phyloP scores from a whole-genome alignment of 75 land plant genomes.

The Ceratopteris richardii region DNA sequence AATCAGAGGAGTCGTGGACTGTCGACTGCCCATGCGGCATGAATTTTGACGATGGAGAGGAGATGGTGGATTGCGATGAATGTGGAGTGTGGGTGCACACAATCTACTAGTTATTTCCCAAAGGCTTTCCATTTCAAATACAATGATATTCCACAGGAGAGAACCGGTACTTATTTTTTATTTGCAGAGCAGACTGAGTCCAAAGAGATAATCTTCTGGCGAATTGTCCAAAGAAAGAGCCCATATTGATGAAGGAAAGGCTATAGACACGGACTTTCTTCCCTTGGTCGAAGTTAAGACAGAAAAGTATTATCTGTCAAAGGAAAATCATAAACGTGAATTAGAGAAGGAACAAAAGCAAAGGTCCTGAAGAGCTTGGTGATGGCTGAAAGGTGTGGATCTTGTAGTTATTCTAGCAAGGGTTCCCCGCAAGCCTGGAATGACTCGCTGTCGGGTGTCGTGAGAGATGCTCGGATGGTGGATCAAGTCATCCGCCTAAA shows the following conservation, averaged over 20 bases:
- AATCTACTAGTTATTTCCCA: slow-evolving; percentile 83
- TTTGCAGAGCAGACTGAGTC: slow-evolving; percentile 1
- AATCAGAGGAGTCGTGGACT: slow-evolving; percentile 87
- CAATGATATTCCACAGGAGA: slow-evolving; percentile 47
- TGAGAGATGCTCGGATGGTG: no score
- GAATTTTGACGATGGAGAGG: slow-evolving; percentile 96
- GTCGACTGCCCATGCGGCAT: slow-evolving; percentile 35
- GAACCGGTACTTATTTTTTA: no score
- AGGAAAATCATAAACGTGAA: slow-evolving; percentile 21
- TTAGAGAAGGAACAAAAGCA: slow-evolving; percentile 18
- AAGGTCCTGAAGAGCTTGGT: slow-evolving; percentile 14
- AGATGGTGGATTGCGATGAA: slow-evolving; percentile 98
- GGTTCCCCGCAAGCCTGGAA: no score
- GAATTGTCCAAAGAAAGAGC: not conserved
- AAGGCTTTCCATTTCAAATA: slow-evolving; percentile 68
- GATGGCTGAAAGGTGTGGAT: no score
- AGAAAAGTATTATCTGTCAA: not conserved
- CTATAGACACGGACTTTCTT: not conserved
- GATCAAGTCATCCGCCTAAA: no score
- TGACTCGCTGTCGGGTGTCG: no score
- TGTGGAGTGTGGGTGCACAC: slow-evolving; percentile 99
- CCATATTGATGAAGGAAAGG: slow-evolving; percentile 1
- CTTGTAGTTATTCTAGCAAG: no score
- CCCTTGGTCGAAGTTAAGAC: not conserved
- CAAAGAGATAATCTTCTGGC: not conserved